phyloP scores from a whole-genome alignment of 2,329 filamentous ascomycete genomes.

The Microascus cirrosus region DNA sequence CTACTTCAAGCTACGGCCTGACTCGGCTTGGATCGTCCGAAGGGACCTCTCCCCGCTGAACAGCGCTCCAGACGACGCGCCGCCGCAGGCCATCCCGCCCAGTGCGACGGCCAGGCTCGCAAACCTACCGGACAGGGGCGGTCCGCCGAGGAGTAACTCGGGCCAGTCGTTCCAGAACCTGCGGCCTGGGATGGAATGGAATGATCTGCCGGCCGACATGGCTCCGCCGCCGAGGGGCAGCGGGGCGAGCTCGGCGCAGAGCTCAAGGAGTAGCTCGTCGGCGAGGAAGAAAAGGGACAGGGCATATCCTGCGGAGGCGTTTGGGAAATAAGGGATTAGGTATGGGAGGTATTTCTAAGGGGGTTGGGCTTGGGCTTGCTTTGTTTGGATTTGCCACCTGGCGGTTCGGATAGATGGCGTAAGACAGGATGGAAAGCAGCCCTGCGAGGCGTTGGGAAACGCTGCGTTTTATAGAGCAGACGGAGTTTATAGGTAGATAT shows the following conservation, averaged over 20 bases:
- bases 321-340: slow-evolving; percentile 27
- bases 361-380: background rate
- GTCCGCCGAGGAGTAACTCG: slow-evolving; percentile 12
- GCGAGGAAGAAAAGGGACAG: slow-evolving; percentile 47
- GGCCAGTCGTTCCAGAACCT: slow-evolving; percentile 46
- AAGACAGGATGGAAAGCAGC: background rate
- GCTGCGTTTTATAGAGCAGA: background rate
- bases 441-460: background rate
- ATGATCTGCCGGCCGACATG: slow-evolving; percentile 54
- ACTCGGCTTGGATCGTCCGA: slow-evolving; percentile 49
- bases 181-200: slow-evolving; percentile 52
- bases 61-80: slow-evolving; percentile 9
- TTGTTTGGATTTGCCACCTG: background rate
- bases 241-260: slow-evolving; percentile 25
- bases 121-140: slow-evolving; percentile 10
- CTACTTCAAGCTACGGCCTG: slow-evolving; percentile 50
- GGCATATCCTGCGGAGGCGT: slow-evolving; percentile 51
- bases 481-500: background rate
- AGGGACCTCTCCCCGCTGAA: slow-evolving; percentile 23
- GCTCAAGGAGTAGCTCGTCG: slow-evolving; percentile 45
- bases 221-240: slow-evolving; percentile 19
- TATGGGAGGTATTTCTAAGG: background rate
- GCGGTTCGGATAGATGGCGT: background rate
- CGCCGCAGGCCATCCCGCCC: slow-evolving; percentile 13
- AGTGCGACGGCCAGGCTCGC: slow-evolving; percentile 7